Conservation (phyloP, 2,329 filamentous ascomycete species). For the Aspergillus intermedius region DNA sequence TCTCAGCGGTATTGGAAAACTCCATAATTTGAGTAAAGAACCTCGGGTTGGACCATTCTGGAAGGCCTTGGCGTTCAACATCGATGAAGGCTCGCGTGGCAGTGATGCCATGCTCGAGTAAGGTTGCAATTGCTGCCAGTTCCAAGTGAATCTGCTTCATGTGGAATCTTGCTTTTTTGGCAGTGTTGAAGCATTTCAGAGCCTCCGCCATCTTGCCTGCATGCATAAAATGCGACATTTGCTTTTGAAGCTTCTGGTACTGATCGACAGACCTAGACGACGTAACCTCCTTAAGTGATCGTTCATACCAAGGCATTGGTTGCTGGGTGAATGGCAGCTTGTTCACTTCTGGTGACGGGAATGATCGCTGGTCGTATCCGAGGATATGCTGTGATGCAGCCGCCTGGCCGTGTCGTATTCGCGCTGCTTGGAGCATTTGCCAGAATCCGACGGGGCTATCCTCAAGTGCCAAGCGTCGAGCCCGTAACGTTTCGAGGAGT, state of each 20-base stretch:
- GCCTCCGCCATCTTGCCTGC: constrained; percentile 28
- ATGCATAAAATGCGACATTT: constrained; percentile 34
- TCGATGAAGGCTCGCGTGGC: constrained; percentile 29
- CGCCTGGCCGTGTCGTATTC: constrained; percentile 24
- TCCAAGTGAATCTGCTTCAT: constrained; percentile 31
- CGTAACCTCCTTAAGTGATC: constrained; percentile 22
- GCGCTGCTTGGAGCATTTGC: constrained; percentile 35
- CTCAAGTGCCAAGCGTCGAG: constrained; percentile 29
- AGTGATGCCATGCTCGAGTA: constrained; percentile 25
- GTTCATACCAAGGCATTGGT: constrained; percentile 23
- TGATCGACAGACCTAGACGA: constrained; percentile 24
- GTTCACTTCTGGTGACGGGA: constrained; percentile 21
- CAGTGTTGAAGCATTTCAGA: constrained; percentile 24
- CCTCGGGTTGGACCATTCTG: constrained; percentile 20
- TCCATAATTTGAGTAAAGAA: constrained; percentile 32
- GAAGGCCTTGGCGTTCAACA: constrained; percentile 16
- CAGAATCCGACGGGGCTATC: constrained; percentile 32
- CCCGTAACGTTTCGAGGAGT: constrained; percentile 27
- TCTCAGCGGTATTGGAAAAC: constrained; percentile 15
- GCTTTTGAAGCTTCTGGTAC: constrained; percentile 29
- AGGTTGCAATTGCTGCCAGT: constrained; percentile 30
- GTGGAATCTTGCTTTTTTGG: constrained; percentile 22
- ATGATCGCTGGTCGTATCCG: constrained; percentile 28
- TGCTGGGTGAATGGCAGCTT: constrained; percentile 16
- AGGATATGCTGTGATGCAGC: constrained; percentile 30